These are phyloP conservation scores for Epichloe baconii DNA, from an alignment of 2,329 filamentous ascomycete genomes.

Conservation along the genomic window DNA sequence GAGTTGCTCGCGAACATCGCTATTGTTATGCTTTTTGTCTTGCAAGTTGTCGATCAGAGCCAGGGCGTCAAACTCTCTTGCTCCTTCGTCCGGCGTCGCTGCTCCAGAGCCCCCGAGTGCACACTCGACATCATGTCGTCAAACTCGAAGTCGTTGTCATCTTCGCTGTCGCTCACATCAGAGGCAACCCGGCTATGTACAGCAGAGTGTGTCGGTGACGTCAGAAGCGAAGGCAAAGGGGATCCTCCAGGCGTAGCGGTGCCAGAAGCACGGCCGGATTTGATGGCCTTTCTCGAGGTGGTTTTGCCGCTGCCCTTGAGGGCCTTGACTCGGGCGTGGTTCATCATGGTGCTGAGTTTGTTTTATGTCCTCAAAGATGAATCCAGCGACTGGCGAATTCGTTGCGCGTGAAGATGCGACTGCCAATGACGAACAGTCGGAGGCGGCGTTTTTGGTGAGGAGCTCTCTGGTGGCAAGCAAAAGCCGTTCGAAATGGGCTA, in stretches of 20 bases:
- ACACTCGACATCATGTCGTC: conserved; percentile 33
- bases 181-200: conserved; percentile 49
- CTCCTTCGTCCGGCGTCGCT: conserved; percentile 51
- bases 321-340: conserved; percentile 53
- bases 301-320: conserved; percentile 61
- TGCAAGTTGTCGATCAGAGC: conserved; percentile 59
- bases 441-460: background rate
- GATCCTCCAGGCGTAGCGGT: conserved; percentile 44
- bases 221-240: conserved; percentile 41
- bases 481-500: background rate
- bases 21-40: conserved; percentile 64
- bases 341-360: conserved; percentile 30
- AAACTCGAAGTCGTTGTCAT: conserved; percentile 23
- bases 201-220: conserved; percentile 46
- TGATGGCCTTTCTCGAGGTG: conserved; percentile 52
- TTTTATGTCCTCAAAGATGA: background rate
- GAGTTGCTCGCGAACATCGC: conserved; percentile 48
- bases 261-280: conserved; percentile 44
- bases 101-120: conserved; percentile 29
- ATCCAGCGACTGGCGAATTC: background rate
- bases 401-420: background rate
- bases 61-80: conserved; percentile 45
- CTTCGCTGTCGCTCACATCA: conserved; percentile 43
- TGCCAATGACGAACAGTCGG: background rate
- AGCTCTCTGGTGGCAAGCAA: background rate